These are phyloP conservation scores for Avena atlantica DNA, from an alignment of 176 grass and related monocot species.

Conservation along the genomic window DNA sequence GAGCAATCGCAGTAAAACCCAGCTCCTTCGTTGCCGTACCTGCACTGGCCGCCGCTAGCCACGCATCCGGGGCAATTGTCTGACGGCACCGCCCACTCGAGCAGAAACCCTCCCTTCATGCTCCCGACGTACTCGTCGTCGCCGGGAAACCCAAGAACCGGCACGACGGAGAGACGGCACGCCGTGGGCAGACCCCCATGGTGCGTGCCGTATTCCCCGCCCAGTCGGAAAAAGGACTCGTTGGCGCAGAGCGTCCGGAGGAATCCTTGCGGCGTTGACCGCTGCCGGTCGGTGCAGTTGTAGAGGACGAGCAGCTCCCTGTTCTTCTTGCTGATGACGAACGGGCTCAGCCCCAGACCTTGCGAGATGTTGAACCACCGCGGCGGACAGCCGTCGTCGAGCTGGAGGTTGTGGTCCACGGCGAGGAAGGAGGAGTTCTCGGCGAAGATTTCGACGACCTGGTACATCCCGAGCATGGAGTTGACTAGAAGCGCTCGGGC, in stretches of 20 bases:
- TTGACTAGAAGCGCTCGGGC: neutral
- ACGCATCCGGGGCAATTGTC: slow-evolving; percentile 37
- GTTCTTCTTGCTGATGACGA: slow-evolving; percentile 1
- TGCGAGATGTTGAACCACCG: neutral
- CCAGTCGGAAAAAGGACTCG: neutral
- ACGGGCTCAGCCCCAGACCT: neutral
- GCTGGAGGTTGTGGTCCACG: slow-evolving; percentile 39
- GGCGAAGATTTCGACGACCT: neutral
- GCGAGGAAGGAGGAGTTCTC: neutral
- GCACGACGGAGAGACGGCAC: neutral
- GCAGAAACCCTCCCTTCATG: slow-evolving; percentile 40
- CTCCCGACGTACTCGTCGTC: neutral
- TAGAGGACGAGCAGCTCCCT: slow-evolving; percentile 11
- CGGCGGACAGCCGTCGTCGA: slow-evolving; percentile 24
- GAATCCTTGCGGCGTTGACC: neutral
- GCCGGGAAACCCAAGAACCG: neutral
- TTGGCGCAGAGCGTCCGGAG: neutral
- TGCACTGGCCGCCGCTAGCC: slow-evolving; percentile 41
- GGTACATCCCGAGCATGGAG: accelerated
- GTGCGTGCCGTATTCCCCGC: neutral
- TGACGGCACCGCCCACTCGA: slow-evolving; percentile 7
- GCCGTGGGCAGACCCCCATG: too few species aligned
- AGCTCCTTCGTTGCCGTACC: neutral
- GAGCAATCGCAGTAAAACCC: slow-evolving; percentile 28
- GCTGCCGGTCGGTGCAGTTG: neutral